A percentile compares a stretch with the other conserved stretches of the same genome.
These are phyloP conservation scores for Scheffersomyces cryptocercus DNA, from an alignment of 1,139 yeast species.

Conservation along the genomic window DNA sequence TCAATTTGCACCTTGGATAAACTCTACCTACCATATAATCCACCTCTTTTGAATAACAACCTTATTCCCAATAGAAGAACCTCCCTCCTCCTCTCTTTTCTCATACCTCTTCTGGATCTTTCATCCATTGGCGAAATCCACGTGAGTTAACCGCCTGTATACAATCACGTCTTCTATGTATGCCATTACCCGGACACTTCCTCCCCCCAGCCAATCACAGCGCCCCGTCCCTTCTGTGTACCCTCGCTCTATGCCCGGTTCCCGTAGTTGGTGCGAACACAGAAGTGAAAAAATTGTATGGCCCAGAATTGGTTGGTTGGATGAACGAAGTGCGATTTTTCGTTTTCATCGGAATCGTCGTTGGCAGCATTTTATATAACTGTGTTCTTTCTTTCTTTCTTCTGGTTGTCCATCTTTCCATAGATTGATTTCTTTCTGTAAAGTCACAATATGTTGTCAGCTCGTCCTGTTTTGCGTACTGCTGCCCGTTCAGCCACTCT, in stretches of 20 bases:
- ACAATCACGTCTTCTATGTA: constrained; percentile 4
- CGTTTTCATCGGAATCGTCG: background rate
- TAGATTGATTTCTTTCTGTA: constrained; percentile 2
- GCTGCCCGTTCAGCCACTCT: constrained; percentile 77
- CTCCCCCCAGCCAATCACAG: constrained; percentile 1
- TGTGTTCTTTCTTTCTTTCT: constrained; percentile 2
- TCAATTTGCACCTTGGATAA: too few relatives aligned
- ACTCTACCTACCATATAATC: too few relatives aligned
- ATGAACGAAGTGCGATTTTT: constrained; percentile 1
- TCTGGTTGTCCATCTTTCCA: constrained; percentile 10
- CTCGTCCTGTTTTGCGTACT: constrained; percentile 80
- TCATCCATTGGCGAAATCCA: constrained; percentile 6
- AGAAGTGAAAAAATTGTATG: background rate
- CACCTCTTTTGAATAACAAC: too few relatives aligned
- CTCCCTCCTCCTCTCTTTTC: background rate
- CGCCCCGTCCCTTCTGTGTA: background rate
- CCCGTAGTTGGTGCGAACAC: constrained; percentile 1
- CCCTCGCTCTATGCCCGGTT: background rate
- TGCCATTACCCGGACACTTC: constrained; percentile 7
- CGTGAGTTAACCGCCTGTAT: constrained; percentile 6
- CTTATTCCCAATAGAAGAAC: too few relatives aligned
- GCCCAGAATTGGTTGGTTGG: constrained; percentile 8
- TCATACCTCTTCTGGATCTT: background rate
- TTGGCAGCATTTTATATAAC: background rate
- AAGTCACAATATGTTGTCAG: constrained; percentile 60